Percentiles rank a stretch among this genome's conserved stretches.
These are phyloP conservation scores for Paramecium biaurelia DNA, from an alignment of 73 alveolate genomes.

Conservation along the genomic window DNA sequence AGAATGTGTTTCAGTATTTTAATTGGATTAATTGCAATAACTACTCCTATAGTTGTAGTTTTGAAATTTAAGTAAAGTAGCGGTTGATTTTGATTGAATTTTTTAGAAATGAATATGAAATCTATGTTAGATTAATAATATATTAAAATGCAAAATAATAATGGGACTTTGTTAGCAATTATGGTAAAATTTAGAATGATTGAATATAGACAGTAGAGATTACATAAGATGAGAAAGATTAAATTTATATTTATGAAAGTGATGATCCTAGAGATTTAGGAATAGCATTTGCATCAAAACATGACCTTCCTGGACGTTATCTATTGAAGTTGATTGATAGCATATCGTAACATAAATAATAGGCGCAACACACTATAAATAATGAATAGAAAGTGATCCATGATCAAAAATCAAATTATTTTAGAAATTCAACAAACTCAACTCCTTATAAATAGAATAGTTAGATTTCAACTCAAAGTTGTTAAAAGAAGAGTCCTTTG, in stretches of 20 bases:
- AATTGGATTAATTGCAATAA: slow-evolving; percentile 21
- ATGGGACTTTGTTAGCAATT: neutral
- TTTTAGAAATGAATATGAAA: neutral
- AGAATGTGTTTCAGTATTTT: slow-evolving; percentile 31
- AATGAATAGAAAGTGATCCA: neutral
- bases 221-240: neutral
- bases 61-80: slow-evolving; percentile 7
- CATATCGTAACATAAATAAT: slow-evolving; percentile 8
- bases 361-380: neutral
- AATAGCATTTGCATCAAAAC: slow-evolving; percentile 24
- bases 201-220: slow-evolving; percentile 19
- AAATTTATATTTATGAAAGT: neutral
- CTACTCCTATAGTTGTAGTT: neutral
- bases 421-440: neutral
- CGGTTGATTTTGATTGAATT: neutral
- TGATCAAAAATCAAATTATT: neutral
- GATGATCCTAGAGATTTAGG: slow-evolving; percentile 49
- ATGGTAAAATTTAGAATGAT: neutral
- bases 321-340: slow-evolving; percentile 4
- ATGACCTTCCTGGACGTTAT: slow-evolving; percentile 38
- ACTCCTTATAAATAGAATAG: slow-evolving; percentile 9
- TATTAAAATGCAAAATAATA: neutral
- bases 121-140: neutral
- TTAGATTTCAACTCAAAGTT: neutral
- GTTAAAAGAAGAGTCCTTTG: neutral